phyloP scores from a whole-genome alignment of 805 yeast genomes.

The Pichia occidentalis region DNA sequence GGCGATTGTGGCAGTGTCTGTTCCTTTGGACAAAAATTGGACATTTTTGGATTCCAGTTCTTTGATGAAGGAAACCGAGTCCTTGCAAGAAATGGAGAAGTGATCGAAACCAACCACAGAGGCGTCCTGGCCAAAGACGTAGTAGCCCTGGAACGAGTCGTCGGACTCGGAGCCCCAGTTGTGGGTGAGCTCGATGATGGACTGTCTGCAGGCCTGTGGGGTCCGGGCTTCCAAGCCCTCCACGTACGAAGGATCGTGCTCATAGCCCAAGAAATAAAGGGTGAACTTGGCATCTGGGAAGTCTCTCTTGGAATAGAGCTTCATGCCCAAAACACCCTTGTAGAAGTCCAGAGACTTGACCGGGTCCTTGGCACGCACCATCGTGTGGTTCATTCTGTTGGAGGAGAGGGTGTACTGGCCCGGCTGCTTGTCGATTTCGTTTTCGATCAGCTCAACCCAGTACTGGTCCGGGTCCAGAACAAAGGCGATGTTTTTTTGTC shows the following conservation, averaged over 20 bases:
- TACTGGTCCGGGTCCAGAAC: conserved; percentile 94
- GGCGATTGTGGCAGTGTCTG: conserved; percentile 60
- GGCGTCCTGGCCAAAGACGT: conserved; percentile 62
- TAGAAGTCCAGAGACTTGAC: conserved; percentile 70
- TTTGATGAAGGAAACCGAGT: conserved; percentile 52
- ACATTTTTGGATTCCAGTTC: conserved; percentile 39
- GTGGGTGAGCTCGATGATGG: conserved; percentile 83
- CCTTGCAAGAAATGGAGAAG: conserved; percentile 62
- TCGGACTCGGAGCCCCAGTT: conserved; percentile 94
- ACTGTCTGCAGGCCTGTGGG: conserved; percentile 44
- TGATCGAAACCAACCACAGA: conserved; percentile 80
- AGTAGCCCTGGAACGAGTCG: conserved; percentile 62
- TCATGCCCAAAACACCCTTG: conserved; percentile 74
- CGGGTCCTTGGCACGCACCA: conserved; percentile 91
- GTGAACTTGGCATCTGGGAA: conserved; percentile 72
- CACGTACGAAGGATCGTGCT: conserved; percentile 36
- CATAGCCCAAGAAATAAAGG: conserved; percentile 78
- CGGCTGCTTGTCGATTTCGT: conserved; percentile 37
- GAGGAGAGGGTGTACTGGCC: conserved; percentile 34
- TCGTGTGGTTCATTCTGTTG: conserved; percentile 73
- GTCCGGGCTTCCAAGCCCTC: conserved; percentile 35
- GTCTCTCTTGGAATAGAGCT: conserved; percentile 49
- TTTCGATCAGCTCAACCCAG: conserved; percentile 87
- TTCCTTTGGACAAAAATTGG: conserved; percentile 52
- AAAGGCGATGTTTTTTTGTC: conserved; percentile 90